Base-by-base conservation (phyloP, 1,284 basidiomycete species). In the Coriolopsis trogii region DNA sequence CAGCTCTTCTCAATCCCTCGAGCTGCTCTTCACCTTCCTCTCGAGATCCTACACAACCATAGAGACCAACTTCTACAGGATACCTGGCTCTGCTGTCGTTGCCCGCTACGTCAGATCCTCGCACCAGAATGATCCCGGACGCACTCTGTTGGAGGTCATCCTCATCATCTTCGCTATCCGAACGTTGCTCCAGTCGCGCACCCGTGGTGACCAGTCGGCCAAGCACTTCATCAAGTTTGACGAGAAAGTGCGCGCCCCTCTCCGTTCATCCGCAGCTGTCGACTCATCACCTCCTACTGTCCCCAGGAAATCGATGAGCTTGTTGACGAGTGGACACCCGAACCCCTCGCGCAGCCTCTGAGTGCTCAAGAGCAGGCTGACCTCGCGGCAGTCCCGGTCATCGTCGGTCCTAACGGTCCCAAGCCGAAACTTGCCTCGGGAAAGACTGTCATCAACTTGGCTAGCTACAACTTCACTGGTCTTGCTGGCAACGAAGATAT, bases 261-360 rank as follows among this genome's bases (percentile, higher is more conserved):
- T 28, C 10, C 38, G 18, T 24, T n/a, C 43, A 12, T 8, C 36
- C 33, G 15, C 29, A 31, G 10, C 31, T 30, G 44, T 41, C 15
- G 50, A 12, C 33, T 46, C 0, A 28, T 34, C 37, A 24, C 37
- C 21, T 28, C 31, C 31, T 29, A 31, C 8, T 43, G 28, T 30
- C 44, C 31, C n/a, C 63, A 97, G 93, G 97, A 99, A 85, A 88
- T 98, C 53, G 89, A 98, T 67, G 96, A 99, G 64, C 82, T 99
- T 31, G 93, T 99, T 2, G 87, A 92, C 51, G 97, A 99, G 68
- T 99, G 95, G 92, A 78, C 78, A 9, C 97, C 97, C 0, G 92
- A 95, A 59, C 87, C 93, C 12, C 80, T 99, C 3, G 87, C 82
- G 6, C 79, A 80, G 28, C 82, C 84, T 16, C 77, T 90, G 40